Base-by-base conservation (phyloP, 2,329 filamentous ascomycete genomes). In the Cadophora sp. region DNA sequence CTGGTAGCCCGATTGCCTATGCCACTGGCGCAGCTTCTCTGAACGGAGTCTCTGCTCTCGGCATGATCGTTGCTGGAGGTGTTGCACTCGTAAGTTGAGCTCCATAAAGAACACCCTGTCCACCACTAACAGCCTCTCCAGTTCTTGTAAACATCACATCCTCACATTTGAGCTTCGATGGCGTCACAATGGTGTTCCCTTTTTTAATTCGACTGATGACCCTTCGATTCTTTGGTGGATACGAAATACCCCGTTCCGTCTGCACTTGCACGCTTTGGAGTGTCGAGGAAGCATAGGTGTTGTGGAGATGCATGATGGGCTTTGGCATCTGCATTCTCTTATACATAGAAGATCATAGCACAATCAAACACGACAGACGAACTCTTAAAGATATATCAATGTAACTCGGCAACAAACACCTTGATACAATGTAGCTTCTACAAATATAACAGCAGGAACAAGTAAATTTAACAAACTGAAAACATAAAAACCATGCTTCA, bases 161-260 rank as follows among this genome's bases (percentile, higher is more conserved):
- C 64, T 72, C 50, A 51, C 27, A 59, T 71, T 70, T 60, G 68
- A 72, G 66, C 51, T 69, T 71, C 65, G 63, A 64, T 39, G 66
- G 65, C 68, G 71, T 70, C 68, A 68, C 65, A 59, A 30, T 30
- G 27, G 27, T 6, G 27, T 30, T 30, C 27, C 27, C 68, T 70
- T 68, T 20, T 74, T 72, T 72, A 72, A 73, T 74, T 64, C 66
- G 67, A 69, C 67, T 66, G 66, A 71, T 70, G 69, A 72, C 64
- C 58, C 56, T 73, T 72, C 66, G 66, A 69, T 69, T 69, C 67
- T 68, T 71, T 66, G 60, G 62, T 70, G 66, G 64, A 63, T 68
- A 59, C 62, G 66, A 63, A 55, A 30, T 30, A 30, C 27, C 27
- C 27, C 27, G 27, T 30, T 69, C 65, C 56, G 59, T 71, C 64